A percentile compares a stretch with the other conserved stretches of the same genome.
phyloP scores from a whole-genome alignment of 306 rosid species.

The Vigna reflexopilosa region DNA sequence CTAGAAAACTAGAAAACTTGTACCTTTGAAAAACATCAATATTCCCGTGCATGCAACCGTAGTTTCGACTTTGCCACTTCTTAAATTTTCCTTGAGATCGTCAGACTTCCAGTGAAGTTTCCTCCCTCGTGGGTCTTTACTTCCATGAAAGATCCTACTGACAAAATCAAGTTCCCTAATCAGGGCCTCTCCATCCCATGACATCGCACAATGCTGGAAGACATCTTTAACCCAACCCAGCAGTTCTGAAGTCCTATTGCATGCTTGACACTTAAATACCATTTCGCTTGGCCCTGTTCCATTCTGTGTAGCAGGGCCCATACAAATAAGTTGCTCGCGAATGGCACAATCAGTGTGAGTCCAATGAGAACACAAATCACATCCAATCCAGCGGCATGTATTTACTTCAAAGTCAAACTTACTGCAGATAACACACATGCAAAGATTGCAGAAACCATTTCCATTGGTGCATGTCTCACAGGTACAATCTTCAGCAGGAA shows the following conservation, averaged over 20 bases:
- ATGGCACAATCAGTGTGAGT: slow-evolving; percentile 99
- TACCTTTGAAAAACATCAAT: slow-evolving; percentile 91
- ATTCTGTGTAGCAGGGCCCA: slow-evolving; percentile 77
- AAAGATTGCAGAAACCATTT: slow-evolving; percentile 98
- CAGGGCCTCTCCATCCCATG: slow-evolving; percentile 92
- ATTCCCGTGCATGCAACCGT: slow-evolving; percentile 77
- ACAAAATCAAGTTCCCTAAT: slow-evolving; percentile 93
- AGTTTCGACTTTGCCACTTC: slow-evolving; percentile 67
- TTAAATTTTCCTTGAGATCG: slow-evolving; percentile 83
- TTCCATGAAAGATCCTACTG: slow-evolving; percentile 88
- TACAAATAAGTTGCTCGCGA: slow-evolving; percentile 82
- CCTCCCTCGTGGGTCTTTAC: slow-evolving; percentile 89
- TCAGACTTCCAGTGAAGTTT: slow-evolving; percentile 83
- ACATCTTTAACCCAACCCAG: slow-evolving; percentile 99
- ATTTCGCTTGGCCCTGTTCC: slow-evolving; percentile 86
- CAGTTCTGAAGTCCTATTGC: slow-evolving; percentile 93
- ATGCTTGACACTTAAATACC: slow-evolving; percentile 95
- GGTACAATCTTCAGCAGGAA: slow-evolving; percentile 95
- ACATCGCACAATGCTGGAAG: slow-evolving; percentile 92
- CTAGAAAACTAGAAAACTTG: slow-evolving; percentile 30
- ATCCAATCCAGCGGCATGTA: slow-evolving; percentile 98
- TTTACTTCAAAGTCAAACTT: slow-evolving; percentile 99
- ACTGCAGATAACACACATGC: slow-evolving; percentile 97
- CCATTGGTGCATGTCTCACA: slow-evolving; percentile 82
- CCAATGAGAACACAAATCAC: slow-evolving; percentile 98